These are phyloP conservation scores for Ilex asprella DNA, from an alignment of 257 asterid species.

Conservation along the genomic window DNA sequence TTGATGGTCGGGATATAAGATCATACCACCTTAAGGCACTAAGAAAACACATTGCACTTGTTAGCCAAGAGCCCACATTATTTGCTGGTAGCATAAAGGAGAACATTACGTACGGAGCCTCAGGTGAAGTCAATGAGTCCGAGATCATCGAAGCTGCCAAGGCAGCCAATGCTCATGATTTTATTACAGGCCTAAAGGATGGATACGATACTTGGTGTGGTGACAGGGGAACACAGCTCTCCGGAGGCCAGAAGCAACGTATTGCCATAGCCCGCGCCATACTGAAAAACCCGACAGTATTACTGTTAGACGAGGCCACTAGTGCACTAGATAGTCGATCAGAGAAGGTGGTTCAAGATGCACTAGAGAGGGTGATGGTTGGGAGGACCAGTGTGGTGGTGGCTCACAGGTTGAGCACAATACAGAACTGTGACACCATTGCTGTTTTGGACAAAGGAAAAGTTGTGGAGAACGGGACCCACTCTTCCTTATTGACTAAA, in stretches of 20 bases:
- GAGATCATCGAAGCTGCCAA: conserved; percentile 69
- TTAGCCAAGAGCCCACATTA: conserved; percentile 78
- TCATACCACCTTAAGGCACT: conserved; percentile 53
- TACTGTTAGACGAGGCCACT: conserved; percentile 75
- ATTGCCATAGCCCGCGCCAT: conserved; percentile 79
- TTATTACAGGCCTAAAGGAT: conserved; percentile 52
- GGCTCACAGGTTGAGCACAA: conserved; percentile 76
- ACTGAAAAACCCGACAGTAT: conserved; percentile 50
- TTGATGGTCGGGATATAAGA: conserved; percentile 63
- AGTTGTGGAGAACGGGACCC: conserved; percentile 71
- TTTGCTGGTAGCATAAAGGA: conserved; percentile 61
- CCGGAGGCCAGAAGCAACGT: conserved; percentile 88
- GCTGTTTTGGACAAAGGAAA: conserved; percentile 68
- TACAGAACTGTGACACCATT: conserved; percentile 57
- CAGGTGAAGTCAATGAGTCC: conserved; percentile 33
- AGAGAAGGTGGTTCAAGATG: conserved; percentile 79
- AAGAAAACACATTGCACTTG: conserved; percentile 69
- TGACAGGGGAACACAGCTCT: conserved; percentile 70
- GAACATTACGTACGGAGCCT: conserved; percentile 60
- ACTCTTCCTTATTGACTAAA: conserved; percentile 49
- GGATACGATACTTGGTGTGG: conserved; percentile 78
- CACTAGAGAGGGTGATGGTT: conserved; percentile 71
- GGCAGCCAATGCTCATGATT: conserved; percentile 82
- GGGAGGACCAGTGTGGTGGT: conserved; percentile 84
- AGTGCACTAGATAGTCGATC: conserved; percentile 78